Conservation (phyloP, 371 early-diverging fungal species). For the Chytridiales sp. region DNA sequence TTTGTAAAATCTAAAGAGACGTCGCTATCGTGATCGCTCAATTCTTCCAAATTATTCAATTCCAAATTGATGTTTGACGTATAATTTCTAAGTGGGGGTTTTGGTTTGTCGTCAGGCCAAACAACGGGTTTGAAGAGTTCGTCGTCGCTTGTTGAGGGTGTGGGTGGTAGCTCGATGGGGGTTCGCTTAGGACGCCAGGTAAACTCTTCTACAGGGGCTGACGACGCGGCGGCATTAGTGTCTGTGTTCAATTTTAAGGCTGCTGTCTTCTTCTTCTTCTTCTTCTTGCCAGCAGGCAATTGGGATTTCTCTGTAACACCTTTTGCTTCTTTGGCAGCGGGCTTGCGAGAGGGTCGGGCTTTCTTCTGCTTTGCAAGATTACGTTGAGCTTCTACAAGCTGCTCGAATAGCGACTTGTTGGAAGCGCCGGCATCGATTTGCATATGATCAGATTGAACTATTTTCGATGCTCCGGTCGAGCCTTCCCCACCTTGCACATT, state of each 20-base stretch:
- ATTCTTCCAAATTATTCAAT: constrained; percentile 6
- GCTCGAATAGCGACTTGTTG: constrained; percentile 11
- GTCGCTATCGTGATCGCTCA: constrained; percentile 26
- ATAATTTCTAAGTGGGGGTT: not conserved
- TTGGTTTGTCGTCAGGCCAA: constrained; percentile 22
- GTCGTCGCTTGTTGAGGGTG: constrained; percentile 10
- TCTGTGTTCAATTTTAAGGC: too few relatives aligned
- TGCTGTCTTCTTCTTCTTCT: constrained; percentile 7
- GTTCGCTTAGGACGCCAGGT: constrained; percentile 16
- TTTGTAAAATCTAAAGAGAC: constrained; percentile 24
- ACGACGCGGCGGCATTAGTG: too few relatives aligned
- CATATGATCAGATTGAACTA: not conserved
- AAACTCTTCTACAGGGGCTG: too few relatives aligned
- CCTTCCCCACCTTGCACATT: not conserved
- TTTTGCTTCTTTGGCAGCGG: not conserved
- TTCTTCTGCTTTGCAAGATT: constrained; percentile 7
- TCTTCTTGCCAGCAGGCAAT: constrained; percentile 8
- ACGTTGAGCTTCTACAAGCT: constrained; percentile 19
- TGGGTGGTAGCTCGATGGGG: constrained; percentile 13
- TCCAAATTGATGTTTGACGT: not conserved
- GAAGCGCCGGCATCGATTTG: not conserved
- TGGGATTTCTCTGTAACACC: constrained; percentile 1
- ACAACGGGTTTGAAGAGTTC: constrained; percentile 19
- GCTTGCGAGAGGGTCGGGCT: not conserved
- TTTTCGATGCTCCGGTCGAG: not conserved